A percentile compares a stretch with the other conserved stretches of the same genome.
phyloP scores from a whole-genome alignment of 2,329 filamentous ascomycete species.

The Colletotrichum eleusines region DNA sequence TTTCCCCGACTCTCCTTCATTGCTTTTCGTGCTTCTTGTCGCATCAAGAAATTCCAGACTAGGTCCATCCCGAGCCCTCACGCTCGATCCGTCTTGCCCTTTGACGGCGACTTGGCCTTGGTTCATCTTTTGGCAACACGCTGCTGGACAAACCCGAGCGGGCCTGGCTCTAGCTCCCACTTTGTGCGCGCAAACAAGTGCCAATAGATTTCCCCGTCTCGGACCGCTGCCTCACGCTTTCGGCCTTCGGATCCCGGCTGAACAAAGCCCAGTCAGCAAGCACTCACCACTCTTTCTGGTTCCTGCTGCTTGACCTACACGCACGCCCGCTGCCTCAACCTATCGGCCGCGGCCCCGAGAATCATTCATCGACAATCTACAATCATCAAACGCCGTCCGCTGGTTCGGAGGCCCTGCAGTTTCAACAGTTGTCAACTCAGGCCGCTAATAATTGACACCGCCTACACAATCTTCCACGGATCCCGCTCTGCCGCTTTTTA shows the following conservation, averaged over 20 bases:
- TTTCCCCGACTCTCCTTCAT: not conserved
- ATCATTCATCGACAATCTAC: conserved; percentile 34
- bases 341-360: conserved; percentile 22
- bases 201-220: conserved; percentile 28
- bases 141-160: conserved; percentile 24
- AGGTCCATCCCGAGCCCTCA: conserved; percentile 17
- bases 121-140: conserved; percentile 22
- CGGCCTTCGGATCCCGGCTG: conserved; percentile 31
- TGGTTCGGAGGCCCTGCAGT: conserved; percentile 21
- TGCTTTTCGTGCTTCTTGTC: conserved; percentile 9
- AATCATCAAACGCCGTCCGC: conserved; percentile 36
- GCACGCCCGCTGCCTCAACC: conserved; percentile 1
- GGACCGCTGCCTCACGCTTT: conserved; percentile 35
- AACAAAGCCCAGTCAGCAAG: conserved; percentile 29
- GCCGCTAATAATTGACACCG: conserved; percentile 12
- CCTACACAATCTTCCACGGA: conserved; percentile 15
- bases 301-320: conserved; percentile 19
- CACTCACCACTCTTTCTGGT: not conserved
- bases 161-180: conserved; percentile 19
- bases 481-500: conserved; percentile 35
- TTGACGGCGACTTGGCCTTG: conserved; percentile 4
- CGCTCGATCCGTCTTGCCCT: not conserved
- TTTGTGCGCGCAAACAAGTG: conserved; percentile 13
- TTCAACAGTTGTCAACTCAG: not conserved
- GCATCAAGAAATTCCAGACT: conserved; percentile 25